Conservation (phyloP, 768 basidiomycete species). For the Termitomyces sp. region DNA sequence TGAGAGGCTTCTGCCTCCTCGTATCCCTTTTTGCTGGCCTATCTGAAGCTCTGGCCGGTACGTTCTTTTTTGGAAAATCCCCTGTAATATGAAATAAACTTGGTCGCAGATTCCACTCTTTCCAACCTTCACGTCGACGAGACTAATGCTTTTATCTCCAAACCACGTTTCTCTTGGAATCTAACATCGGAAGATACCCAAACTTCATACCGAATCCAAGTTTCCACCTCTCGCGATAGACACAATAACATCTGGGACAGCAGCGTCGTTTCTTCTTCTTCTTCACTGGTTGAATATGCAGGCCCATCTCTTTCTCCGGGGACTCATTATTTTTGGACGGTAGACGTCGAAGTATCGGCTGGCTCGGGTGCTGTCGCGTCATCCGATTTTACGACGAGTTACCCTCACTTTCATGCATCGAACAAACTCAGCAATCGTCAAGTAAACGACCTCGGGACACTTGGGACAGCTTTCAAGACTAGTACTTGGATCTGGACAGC, state of each 20-base stretch:
- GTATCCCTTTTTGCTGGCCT: conserved; percentile 7
- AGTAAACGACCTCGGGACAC: conserved; percentile 3
- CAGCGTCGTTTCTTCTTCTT: conserved; percentile 1
- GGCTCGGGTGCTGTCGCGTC: background rate
- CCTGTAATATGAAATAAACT: background rate
- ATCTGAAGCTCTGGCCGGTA: conserved; percentile 11
- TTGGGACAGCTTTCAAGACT: conserved; percentile 1
- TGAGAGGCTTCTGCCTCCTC: conserved; percentile 11
- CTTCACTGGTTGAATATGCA: conserved; percentile 7
- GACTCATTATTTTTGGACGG: conserved; percentile 5
- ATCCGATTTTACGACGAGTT: background rate
- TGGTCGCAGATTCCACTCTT: conserved; percentile 9
- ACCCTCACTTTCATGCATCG: background rate
- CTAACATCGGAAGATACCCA: conserved; percentile 2
- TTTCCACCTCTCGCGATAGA: background rate
- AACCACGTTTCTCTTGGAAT: conserved; percentile 6
- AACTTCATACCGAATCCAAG: conserved; percentile 4
- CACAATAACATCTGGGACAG: conserved; percentile 3
- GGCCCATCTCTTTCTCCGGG: conserved; percentile 1
- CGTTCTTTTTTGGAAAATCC: background rate
- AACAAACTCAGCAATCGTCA: conserved; percentile 2
- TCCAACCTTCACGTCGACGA: conserved; percentile 11
- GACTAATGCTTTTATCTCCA: conserved; percentile 1
- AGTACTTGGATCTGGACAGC: conserved; percentile 14
- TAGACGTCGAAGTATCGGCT: background rate